Percentiles rank a stretch among this genome's conserved stretches.
Evolutionary conservation across 2,329 filamentous ascomycete species (phyloP).

Genomic region (Diaporthe capsici): DNA sequence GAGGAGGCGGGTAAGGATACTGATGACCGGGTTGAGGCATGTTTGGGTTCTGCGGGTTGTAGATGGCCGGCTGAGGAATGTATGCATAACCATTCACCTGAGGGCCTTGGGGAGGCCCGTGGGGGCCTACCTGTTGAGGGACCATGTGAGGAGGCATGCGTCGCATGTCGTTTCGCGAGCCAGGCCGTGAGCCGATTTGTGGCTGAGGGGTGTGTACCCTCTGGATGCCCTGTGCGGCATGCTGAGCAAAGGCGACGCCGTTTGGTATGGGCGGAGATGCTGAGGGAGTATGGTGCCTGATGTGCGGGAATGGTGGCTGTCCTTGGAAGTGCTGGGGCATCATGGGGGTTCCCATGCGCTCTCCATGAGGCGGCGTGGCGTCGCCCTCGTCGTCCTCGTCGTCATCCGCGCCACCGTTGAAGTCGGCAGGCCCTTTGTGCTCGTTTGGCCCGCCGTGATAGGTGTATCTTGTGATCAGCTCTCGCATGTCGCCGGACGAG

Average conservation of each 20-base stretch:
- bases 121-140: slow-evolving; percentile 72
- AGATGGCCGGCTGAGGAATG: slow-evolving; percentile 88
- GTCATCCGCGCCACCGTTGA: slow-evolving; percentile 88
- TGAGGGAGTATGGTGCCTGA: slow-evolving; percentile 86
- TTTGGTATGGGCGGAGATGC: slow-evolving; percentile 91
- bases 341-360: slow-evolving; percentile 70
- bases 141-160: slow-evolving; percentile 82
- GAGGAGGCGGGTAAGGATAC: slow-evolving; percentile 54
- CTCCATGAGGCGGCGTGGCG: slow-evolving; percentile 79
- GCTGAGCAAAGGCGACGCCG: slow-evolving; percentile 76
- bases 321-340: slow-evolving; percentile 80
- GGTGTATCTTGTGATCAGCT: slow-evolving; percentile 89
- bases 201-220: slow-evolving; percentile 88
- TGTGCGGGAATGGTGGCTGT: slow-evolving; percentile 81
- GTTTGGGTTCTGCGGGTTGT: slow-evolving; percentile 73
- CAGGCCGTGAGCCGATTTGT: slow-evolving; percentile 79
- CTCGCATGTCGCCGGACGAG: slow-evolving; percentile 92
- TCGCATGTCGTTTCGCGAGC: slow-evolving; percentile 84
- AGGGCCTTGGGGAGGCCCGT: slow-evolving; percentile 54
- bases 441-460: slow-evolving; percentile 95
- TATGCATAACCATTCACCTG: slow-evolving; percentile 81
- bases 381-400: slow-evolving; percentile 85
- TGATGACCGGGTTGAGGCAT: slow-evolving; percentile 56
- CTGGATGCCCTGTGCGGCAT: slow-evolving; percentile 57
- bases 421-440: slow-evolving; percentile 95